These are phyloP conservation scores for Avena sativa DNA, from an alignment of 176 grass and related monocot genomes.

Conservation along the genomic window DNA sequence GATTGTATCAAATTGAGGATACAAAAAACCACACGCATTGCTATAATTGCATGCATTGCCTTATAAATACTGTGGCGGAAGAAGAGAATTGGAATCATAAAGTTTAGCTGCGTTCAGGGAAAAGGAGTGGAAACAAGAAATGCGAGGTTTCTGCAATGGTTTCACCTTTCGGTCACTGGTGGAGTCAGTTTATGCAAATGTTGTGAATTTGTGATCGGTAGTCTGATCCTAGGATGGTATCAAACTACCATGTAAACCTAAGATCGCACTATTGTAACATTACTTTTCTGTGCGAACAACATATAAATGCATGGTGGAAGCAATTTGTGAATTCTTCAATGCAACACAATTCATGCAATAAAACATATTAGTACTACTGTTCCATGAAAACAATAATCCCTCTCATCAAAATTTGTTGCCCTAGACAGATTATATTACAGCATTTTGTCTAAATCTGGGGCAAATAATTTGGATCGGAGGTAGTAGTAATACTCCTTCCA, in stretches of 20 bases:
- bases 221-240: neutral
- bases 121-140: neutral
- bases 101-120: neutral
- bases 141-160: neutral
- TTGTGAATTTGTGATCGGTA: neutral
- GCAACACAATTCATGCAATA: no score
- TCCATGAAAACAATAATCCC: neutral
- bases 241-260: neutral
- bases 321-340: no score
- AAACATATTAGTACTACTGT: no score
- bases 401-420: no score
- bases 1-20: neutral
- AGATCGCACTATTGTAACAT: neutral
- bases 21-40: neutral
- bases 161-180: neutral
- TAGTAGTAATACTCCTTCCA: no score
- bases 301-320: neutral
- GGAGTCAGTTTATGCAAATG: neutral
- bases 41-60: neutral
- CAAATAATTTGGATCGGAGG: no score
- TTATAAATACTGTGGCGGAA: conserved; percentile 3
- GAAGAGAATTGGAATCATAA: neutral
- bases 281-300: neutral
- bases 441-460: no score
- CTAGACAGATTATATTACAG: no score